A percentile compares a stretch with the other conserved stretches of the same genome.
phyloP scores from a whole-genome alignment of 129 eudicot species.

The Pulicaria dysenterica region DNA sequence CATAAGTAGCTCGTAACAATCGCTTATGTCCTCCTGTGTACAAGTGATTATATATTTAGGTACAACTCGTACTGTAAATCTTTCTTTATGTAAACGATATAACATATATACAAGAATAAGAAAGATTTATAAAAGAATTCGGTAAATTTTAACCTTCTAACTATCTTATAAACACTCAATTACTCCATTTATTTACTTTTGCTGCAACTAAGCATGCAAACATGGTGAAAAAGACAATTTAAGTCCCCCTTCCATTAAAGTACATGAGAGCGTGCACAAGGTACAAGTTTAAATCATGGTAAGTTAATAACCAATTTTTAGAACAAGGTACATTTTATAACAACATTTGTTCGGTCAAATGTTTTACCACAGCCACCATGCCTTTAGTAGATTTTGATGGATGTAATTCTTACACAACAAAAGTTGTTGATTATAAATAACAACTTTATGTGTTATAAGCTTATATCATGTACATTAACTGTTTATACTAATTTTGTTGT shows the following conservation, averaged over 20 bases:
- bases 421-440: no score
- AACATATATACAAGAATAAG: background rate
- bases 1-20: conserved; percentile 51
- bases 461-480: no score
- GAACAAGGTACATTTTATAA: conserved; percentile 35
- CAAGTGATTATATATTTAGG: background rate
- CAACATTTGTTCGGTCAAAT: conserved; percentile 22
- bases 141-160: conserved; percentile 13
- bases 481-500: no score
- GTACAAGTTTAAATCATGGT: conserved; percentile 35
- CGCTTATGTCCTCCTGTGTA: conserved; percentile 51
- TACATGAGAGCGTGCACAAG: conserved; percentile 29
- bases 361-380: conserved; percentile 7
- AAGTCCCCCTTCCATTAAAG: conserved; percentile 23
- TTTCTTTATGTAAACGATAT: conserved; percentile 6
- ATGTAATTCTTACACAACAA: no score
- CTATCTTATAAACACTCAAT: background rate
- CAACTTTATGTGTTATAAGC: no score
- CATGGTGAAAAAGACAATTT: conserved; percentile 13
- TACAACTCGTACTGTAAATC: background rate
- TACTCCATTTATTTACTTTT: background rate
- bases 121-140: background rate
- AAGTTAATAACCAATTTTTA: conserved; percentile 24
- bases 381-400: no score
- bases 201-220: background rate